Conservation (phyloP, 441 rosid genomes). For the Pelargonium myrrhifolium region DNA sequence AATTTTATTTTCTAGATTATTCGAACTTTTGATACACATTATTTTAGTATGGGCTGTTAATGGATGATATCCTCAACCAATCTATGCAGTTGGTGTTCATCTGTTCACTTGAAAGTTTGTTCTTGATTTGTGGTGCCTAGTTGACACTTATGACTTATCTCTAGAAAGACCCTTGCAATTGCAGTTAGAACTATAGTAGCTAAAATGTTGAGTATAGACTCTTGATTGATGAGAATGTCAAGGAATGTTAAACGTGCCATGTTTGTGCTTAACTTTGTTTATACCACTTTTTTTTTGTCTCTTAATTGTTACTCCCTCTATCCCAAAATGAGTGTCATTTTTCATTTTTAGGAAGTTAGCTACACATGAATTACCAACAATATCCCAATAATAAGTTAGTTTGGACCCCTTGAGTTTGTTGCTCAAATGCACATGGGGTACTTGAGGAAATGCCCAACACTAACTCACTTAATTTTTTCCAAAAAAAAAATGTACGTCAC, state of each 20-base stretch:
- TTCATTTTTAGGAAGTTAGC: too few species aligned
- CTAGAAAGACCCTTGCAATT: neutral
- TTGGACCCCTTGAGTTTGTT: too few species aligned
- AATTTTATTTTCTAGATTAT: neutral
- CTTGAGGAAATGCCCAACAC: too few species aligned
- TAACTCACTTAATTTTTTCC: too few species aligned
- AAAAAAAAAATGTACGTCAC: too few species aligned
- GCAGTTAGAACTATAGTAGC: neutral
- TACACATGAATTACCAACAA: too few species aligned
- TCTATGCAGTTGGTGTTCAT: neutral
- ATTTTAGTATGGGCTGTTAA: neutral
- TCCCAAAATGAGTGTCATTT: too few species aligned
- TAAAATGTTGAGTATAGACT: neutral
- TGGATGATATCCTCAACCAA: neutral
- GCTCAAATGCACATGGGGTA: too few species aligned
- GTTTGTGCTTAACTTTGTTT: neutral
- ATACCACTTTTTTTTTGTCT: neutral
- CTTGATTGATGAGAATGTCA: neutral
- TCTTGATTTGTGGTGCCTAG: neutral
- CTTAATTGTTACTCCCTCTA: neutral
- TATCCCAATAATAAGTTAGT: too few species aligned
- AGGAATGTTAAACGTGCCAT: neutral
- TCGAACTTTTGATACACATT: conserved; percentile 1
- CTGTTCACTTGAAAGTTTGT: neutral
- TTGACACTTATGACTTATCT: neutral